Conservation (phyloP, 305 asterid species). For the Solanum hybrid region DNA sequence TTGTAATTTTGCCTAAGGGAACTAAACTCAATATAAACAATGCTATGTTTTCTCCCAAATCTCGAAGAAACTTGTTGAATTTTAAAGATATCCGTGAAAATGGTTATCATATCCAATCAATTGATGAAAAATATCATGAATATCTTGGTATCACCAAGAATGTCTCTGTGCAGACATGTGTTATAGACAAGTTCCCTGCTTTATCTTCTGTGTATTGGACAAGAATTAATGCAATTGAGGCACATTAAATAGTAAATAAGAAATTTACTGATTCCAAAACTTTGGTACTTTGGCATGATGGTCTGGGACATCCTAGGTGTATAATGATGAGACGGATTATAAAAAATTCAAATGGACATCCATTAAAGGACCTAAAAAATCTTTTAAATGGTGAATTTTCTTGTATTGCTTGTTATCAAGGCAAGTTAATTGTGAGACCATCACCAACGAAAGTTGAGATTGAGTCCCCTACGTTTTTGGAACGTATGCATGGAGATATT, state of each 20-base stretch:
- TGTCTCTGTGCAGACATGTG: too few species aligned
- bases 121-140: not conserved
- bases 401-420: too few species aligned
- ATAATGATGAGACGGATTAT: not conserved
- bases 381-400: too few species aligned
- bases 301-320: not conserved
- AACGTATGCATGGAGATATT: too few species aligned
- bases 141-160: too few species aligned
- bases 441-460: too few species aligned
- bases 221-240: not conserved
- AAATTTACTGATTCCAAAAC: not conserved
- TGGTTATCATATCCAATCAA: not conserved
- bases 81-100: not conserved
- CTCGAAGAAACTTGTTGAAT: not conserved
- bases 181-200: not conserved
- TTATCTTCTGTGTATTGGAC: not conserved
- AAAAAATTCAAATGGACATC: not conserved
- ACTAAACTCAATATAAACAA: too few species aligned
- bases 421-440: too few species aligned
- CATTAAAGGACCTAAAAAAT: not conserved
- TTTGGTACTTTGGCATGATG: not conserved
- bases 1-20: not conserved
- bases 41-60: not conserved
- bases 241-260: too few species aligned
- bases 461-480: too few species aligned